Evolutionary conservation across 768 basidiomycete genomes (phyloP).

Genomic region (Nevesoporus exiguus): DNA sequence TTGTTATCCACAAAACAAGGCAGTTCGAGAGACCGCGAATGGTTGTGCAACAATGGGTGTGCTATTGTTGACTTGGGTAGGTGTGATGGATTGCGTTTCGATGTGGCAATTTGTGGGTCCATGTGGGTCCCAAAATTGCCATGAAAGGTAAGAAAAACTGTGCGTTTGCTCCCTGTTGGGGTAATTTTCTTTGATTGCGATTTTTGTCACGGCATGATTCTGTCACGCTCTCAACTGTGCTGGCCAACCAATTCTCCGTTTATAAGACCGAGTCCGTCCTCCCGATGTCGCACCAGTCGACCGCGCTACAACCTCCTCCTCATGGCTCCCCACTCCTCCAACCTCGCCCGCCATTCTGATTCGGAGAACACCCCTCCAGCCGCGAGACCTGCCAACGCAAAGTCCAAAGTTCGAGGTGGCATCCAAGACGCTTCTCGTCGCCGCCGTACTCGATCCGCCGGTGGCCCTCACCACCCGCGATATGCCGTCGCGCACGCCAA

Average conservation of each 20-base stretch:
- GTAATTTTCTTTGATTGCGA: slow-evolving; percentile 32
- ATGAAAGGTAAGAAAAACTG: slow-evolving; percentile 11
- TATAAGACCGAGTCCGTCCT: slow-evolving; percentile 22
- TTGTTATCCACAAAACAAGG: slow-evolving; percentile 2
- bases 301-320: background rate
- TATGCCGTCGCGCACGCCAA: slow-evolving; percentile 40
- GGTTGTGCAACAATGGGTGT: background rate
- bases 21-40: background rate
- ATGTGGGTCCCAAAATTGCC: slow-evolving; percentile 33
- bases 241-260: slow-evolving; percentile 11
- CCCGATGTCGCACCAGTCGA: background rate
- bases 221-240: slow-evolving; percentile 22
- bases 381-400: slow-evolving; percentile 1
- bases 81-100: slow-evolving; percentile 26
- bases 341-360: slow-evolving; percentile 22
- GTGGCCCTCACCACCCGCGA: slow-evolving; percentile 29
- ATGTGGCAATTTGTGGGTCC: slow-evolving; percentile 13
- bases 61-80: slow-evolving; percentile 1
- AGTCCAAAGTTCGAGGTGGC: slow-evolving; percentile 24
- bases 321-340: slow-evolving; percentile 29
- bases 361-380: slow-evolving; percentile 36
- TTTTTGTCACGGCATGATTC: slow-evolving; percentile 27
- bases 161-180: slow-evolving; percentile 7
- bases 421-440: slow-evolving; percentile 36
- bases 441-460: slow-evolving; percentile 37